Conservation (phyloP, 768 basidiomycete genomes). For the Hygrocybe coccinea region DNA sequence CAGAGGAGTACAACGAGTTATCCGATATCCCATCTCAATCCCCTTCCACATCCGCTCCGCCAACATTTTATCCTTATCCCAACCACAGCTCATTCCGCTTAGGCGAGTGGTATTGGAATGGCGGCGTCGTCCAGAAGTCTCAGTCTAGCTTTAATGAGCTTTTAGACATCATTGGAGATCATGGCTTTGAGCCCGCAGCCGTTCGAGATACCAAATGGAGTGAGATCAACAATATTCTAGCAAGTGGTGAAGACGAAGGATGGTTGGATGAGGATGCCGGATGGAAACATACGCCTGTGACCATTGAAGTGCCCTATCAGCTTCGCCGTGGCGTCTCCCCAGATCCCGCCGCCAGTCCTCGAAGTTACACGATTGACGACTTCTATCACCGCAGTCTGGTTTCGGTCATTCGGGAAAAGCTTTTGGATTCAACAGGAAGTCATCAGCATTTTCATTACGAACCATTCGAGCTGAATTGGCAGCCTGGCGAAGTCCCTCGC, state of each 20-base stretch:
- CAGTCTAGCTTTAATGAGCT: neutral
- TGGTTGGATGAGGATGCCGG: neutral
- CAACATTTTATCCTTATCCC: neutral
- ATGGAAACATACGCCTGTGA: neutral
- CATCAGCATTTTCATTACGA: constrained; percentile 13
- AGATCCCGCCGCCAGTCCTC: constrained; percentile 4
- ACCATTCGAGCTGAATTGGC: constrained; percentile 14
- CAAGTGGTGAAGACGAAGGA: neutral
- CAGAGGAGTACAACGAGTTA: neutral
- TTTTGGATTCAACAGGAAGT: constrained; percentile 1
- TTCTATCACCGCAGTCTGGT: constrained; percentile 13
- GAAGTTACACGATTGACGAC: constrained; percentile 1
- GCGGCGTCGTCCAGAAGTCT: neutral
- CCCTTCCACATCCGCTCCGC: neutral
- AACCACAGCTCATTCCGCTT: neutral
- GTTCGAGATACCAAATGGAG: neutral
- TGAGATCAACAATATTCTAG: neutral
- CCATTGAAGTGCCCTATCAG: neutral
- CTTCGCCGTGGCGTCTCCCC: neutral
- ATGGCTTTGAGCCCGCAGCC: neutral
- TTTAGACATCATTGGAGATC: neutral
- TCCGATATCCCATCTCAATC: neutral
- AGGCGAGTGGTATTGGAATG: neutral
- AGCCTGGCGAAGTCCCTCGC: neutral
- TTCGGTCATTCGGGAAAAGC: constrained; percentile 14